Evolutionary conservation across 2,329 filamentous ascomycete species (phyloP).

Genomic region (Calonectria henricotiae): DNA sequence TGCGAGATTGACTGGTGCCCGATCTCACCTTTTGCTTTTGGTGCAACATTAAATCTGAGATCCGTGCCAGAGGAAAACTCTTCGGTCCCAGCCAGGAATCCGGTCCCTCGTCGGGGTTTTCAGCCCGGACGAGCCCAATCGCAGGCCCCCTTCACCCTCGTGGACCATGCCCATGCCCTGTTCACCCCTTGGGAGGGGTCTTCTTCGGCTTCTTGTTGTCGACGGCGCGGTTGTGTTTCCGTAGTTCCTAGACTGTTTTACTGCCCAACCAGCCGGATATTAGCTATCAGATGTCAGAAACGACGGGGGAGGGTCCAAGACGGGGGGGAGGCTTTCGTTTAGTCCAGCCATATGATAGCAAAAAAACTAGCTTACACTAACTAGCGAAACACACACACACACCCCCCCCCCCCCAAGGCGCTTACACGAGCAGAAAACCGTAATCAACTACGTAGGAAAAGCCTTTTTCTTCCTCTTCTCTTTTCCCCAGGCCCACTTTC

Average conservation of each 20-base stretch:
- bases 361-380: not conserved
- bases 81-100: slow-evolving; percentile 8
- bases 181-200: not conserved
- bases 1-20: slow-evolving; percentile 50
- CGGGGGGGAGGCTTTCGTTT: not conserved
- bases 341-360: slow-evolving; percentile 6
- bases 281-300: slow-evolving; percentile 15
- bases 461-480: slow-evolving; percentile 13
- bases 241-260: slow-evolving; percentile 20
- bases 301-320: not conserved
- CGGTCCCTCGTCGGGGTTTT: slow-evolving; percentile 11
- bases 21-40: slow-evolving; percentile 44
- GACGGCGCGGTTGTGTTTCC: too few relatives aligned
- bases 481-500: slow-evolving; percentile 33
- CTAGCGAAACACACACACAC: not conserved
- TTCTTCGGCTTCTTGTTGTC: not conserved
- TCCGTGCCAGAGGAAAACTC: slow-evolving; percentile 27
- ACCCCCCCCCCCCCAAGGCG: slow-evolving; percentile 15
- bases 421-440: slow-evolving; percentile 15
- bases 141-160: slow-evolving; percentile 33
- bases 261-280: slow-evolving; percentile 8
- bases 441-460: slow-evolving; percentile 19
- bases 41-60: slow-evolving; percentile 46
- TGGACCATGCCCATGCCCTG: slow-evolving; percentile 40
- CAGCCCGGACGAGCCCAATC: slow-evolving; percentile 42